Percentiles rank a stretch among this genome's conserved stretches.
These are phyloP conservation scores for Thermothelomyces thermophilus DNA, from an alignment of 2,329 filamentous ascomycete genomes.

Conservation along the genomic window DNA sequence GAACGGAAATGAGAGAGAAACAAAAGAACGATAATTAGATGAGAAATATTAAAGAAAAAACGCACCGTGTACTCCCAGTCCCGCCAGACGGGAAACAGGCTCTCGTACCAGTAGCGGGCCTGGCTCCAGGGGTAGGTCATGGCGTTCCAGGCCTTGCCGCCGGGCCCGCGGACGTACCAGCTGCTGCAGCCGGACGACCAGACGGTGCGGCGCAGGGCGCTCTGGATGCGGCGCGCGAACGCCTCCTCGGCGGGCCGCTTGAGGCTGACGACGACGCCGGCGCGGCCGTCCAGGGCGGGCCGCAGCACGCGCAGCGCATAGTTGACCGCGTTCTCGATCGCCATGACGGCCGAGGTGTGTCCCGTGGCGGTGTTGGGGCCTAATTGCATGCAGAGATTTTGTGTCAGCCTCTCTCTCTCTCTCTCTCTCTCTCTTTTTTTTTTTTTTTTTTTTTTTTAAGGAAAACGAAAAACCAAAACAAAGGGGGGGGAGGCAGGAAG, in stretches of 20 bases:
- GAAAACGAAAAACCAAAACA: neutral
- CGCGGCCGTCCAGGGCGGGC: conserved; percentile 34
- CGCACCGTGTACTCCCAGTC: conserved; percentile 32
- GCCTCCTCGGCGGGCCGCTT: conserved; percentile 31
- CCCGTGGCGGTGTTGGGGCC: conserved; percentile 58
- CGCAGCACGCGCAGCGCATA: conserved; percentile 53
- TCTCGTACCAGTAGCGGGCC: conserved; percentile 31
- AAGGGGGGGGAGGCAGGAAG: neutral
- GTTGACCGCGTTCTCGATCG: conserved; percentile 55
- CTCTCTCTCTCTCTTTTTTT: no score
- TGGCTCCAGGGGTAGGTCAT: conserved; percentile 34
- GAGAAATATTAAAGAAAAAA: neutral
- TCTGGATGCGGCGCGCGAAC: conserved; percentile 31
- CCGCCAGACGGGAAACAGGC: conserved; percentile 31
- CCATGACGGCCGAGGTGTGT: conserved; percentile 43
- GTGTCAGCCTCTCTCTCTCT: no score
- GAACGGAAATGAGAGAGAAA: no score
- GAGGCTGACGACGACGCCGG: conserved; percentile 29
- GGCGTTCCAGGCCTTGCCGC: conserved; percentile 29
- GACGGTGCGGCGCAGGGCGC: conserved; percentile 30
- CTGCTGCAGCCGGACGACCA: conserved; percentile 31
- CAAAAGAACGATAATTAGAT: neutral
- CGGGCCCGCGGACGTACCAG: conserved; percentile 31
- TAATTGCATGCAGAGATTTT: conserved; percentile 8
- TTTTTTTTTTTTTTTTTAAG: no score